These are phyloP conservation scores for Starmera dryadoides DNA, from an alignment of 805 yeast genomes.

Conservation along the genomic window DNA sequence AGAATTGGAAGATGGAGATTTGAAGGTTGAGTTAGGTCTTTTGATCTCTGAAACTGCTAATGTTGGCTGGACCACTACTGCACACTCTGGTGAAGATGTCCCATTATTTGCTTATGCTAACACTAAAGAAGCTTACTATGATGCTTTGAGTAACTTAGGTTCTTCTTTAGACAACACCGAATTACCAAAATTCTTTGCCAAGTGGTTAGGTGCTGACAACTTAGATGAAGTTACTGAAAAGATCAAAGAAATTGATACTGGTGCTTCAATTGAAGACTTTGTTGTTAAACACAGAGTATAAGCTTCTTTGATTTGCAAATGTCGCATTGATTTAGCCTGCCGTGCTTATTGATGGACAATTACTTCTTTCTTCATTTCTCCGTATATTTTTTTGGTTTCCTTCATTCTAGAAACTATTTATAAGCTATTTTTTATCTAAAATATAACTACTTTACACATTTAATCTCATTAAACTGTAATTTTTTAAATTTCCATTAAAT, in stretches of 20 bases:
- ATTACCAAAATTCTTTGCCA: slow-evolving; percentile 67
- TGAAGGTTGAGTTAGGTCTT: slow-evolving; percentile 45
- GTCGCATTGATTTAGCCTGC: too few species aligned
- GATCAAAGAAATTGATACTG: slow-evolving; percentile 34
- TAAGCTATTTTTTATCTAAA: too few species aligned
- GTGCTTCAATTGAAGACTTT: not conserved
- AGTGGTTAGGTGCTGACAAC: slow-evolving; percentile 36
- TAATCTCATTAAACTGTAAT: too few species aligned
- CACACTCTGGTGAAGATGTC: slow-evolving; percentile 92
- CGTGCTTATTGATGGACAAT: too few species aligned
- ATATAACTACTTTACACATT: too few species aligned
- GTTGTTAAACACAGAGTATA: too few species aligned
- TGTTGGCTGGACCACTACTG: slow-evolving; percentile 93
- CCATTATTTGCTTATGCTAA: slow-evolving; percentile 78
- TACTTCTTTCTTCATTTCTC: too few species aligned
- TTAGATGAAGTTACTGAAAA: slow-evolving; percentile 41
- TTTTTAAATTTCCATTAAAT: too few species aligned
- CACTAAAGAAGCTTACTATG: slow-evolving; percentile 35
- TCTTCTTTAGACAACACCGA: slow-evolving; percentile 88
- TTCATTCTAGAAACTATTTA: too few species aligned
- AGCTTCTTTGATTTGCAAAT: too few species aligned
- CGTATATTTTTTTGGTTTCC: too few species aligned
- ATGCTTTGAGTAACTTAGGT: slow-evolving; percentile 42
- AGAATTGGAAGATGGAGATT: slow-evolving; percentile 16
- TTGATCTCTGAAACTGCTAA: slow-evolving; percentile 72